Percentiles rank a stretch among this genome's conserved stretches.
Evolutionary conservation across 768 basidiomycete genomes (phyloP).

Genomic region (Boletales sp.): DNA sequence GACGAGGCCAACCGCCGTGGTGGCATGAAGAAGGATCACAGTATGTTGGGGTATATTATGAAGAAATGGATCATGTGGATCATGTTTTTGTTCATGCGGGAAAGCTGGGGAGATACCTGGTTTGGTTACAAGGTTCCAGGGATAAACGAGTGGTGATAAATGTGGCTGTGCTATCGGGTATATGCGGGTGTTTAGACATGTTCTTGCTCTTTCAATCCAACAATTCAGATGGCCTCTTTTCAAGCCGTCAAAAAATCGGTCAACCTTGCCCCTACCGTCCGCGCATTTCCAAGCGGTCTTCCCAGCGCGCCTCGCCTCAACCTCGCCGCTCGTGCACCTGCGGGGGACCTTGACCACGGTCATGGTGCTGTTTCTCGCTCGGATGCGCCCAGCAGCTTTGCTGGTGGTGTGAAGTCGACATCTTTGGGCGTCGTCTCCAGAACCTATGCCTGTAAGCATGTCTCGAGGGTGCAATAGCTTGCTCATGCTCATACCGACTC

Average conservation of each 20-base stretch:
- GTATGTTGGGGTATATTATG: constrained; percentile 16
- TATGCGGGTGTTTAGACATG: constrained; percentile 15
- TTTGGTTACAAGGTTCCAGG: constrained; percentile 29
- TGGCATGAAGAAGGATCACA: constrained; percentile 18
- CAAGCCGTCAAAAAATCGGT: constrained; percentile 78
- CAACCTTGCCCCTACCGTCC: constrained; percentile 77
- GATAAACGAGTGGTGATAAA: constrained; percentile 23
- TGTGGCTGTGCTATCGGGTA: constrained; percentile 39
- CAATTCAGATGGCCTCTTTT: constrained; percentile 54
- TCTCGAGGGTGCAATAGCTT: constrained; percentile 4
- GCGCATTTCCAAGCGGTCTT: constrained; percentile 74
- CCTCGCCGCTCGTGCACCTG: constrained; percentile 62
- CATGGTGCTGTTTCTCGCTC: constrained; percentile 57
- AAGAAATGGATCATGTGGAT: constrained; percentile 27
- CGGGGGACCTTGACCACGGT: constrained; percentile 53
- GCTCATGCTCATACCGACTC: constrained; percentile 13
- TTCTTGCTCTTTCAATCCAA: constrained; percentile 3
- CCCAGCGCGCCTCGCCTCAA: constrained; percentile 75
- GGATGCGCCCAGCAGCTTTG: constrained; percentile 62
- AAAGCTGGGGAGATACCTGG: constrained; percentile 29
- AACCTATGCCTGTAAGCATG: constrained; percentile 58
- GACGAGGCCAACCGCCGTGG: constrained; percentile 27
- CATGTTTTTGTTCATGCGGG: constrained; percentile 17
- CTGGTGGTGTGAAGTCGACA: constrained; percentile 47
- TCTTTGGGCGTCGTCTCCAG: constrained; percentile 58